phyloP scores from a whole-genome alignment of 306 rosid species.

The Quercus dentata region DNA sequence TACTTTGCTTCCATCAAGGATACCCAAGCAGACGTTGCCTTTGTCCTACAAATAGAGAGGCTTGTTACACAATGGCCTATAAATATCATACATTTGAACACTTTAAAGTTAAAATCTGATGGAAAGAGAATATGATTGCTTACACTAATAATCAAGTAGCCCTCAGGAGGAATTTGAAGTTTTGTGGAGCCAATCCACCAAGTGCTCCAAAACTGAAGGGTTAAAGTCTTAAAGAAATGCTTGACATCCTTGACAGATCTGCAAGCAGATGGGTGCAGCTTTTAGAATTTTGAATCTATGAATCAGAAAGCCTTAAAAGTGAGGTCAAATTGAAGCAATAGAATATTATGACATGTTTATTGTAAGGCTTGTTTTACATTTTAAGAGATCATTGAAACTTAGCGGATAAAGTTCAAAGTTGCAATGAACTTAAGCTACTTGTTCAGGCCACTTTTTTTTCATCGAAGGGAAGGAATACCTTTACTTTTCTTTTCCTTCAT shows the following conservation, averaged over 20 bases:
- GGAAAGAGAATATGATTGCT: conserved; percentile 13
- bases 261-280: conserved; percentile 21
- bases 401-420: background rate
- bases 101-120: background rate
- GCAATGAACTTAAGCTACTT: background rate
- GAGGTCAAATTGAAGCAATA: conserved; percentile 11
- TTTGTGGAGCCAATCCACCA: conserved; percentile 66
- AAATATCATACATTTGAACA: conserved; percentile 14
- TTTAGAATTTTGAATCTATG: conserved; percentile 11
- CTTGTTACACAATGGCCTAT: conserved; percentile 1
- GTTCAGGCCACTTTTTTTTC: background rate
- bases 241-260: conserved; percentile 70
- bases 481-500: background rate
- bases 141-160: conserved; percentile 68
- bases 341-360: background rate
- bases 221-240: conserved; percentile 61
- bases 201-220: conserved; percentile 62
- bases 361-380: background rate
- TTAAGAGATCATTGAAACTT: background rate
- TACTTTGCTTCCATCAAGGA: conserved; percentile 69
- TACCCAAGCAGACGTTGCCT: conserved; percentile 82
- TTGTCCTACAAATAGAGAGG: conserved; percentile 46
- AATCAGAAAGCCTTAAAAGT: conserved; percentile 1
- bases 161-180: conserved; percentile 68
- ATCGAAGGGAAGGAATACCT: background rate